These are phyloP conservation scores for Cerioporus squamosus DNA, from an alignment of 1,284 basidiomycete species.

Conservation along the genomic window DNA sequence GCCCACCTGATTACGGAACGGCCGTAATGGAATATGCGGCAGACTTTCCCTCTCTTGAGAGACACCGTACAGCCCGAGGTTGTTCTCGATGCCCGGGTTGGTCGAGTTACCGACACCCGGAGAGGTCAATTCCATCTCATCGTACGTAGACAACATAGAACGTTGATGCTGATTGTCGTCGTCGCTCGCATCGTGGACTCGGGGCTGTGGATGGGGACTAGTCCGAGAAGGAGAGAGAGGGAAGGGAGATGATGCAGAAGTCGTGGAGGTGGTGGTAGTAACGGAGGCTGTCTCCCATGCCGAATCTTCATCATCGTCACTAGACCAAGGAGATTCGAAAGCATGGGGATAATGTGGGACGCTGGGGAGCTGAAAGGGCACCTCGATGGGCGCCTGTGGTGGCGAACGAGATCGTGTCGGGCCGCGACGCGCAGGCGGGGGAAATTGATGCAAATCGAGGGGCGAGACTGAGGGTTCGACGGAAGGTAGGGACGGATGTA, in stretches of 20 bases:
- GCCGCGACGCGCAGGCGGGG: slow-evolving; percentile 26
- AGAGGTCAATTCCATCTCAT: slow-evolving; percentile 33
- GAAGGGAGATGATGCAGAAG: slow-evolving; percentile 48
- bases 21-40: slow-evolving; percentile 93
- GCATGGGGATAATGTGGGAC: slow-evolving; percentile 30
- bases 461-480: slow-evolving; percentile 17
- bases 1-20: slow-evolving; percentile 97
- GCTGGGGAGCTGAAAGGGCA: slow-evolving; percentile 30
- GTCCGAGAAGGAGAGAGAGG: slow-evolving; percentile 39
- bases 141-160: slow-evolving; percentile 29
- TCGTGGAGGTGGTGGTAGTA: slow-evolving; percentile 60
- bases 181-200: slow-evolving; percentile 38
- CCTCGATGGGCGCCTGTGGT: slow-evolving; percentile 17
- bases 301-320: slow-evolving; percentile 69
- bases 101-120: slow-evolving; percentile 16
- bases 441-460: slow-evolving; percentile 28
- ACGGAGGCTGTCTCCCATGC: slow-evolving; percentile 73
- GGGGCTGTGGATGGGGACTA: slow-evolving; percentile 33
- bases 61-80: slow-evolving; percentile 36
- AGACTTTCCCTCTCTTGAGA: slow-evolving; percentile 63
- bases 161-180: slow-evolving; percentile 38
- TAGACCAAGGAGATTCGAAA: slow-evolving; percentile 63
- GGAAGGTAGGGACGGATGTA: slow-evolving; percentile 6
- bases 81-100: slow-evolving; percentile 16
- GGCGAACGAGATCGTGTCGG: slow-evolving; percentile 28